Percentiles rank a stretch among this genome's conserved stretches.
Conservation (phyloP, 192 early-diverging fungal species). For the Polychytrium aggregatum region DNA sequence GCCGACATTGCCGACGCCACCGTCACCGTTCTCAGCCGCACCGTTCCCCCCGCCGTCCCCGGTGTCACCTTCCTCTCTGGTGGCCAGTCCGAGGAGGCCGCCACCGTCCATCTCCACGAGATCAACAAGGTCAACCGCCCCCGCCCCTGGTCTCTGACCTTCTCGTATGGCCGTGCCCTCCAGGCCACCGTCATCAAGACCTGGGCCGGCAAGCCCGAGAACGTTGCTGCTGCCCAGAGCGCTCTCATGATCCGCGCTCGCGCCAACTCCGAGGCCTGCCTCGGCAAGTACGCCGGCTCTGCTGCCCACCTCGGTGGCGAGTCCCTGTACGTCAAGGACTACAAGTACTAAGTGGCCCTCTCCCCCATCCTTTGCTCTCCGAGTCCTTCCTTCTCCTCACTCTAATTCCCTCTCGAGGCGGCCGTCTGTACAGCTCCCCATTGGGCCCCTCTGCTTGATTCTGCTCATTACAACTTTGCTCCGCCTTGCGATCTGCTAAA, state of each 20-base stretch:
- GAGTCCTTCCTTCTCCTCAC: no score
- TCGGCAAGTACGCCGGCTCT: constrained; percentile 18
- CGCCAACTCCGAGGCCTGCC: constrained; percentile 24
- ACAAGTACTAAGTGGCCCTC: constrained; percentile 25
- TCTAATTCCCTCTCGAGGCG: no score
- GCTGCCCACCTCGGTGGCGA: constrained; percentile 11
- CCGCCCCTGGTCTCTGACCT: constrained; percentile 28
- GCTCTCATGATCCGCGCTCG: constrained; percentile 22
- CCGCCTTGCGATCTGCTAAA: no score
- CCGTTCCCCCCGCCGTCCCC: constrained; percentile 31
- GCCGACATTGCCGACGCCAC: constrained; percentile 24
- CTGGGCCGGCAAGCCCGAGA: constrained; percentile 29
- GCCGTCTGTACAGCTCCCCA: no score
- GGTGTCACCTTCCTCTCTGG: constrained; percentile 35
- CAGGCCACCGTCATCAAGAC: constrained; percentile 29
- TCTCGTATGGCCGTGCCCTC: constrained; percentile 31
- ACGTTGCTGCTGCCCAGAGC: constrained; percentile 26
- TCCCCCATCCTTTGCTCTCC: no score
- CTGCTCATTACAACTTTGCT: no score
- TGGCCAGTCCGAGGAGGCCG: constrained; percentile 28
- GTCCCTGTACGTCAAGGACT: constrained; percentile 29
- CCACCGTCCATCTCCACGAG: constrained; percentile 28
- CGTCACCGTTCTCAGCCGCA: constrained; percentile 23
- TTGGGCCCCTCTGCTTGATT: no score
- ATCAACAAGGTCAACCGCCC: constrained; percentile 17